Conservation (phyloP, 768 basidiomycete species). For the Leccinum disarticulatum region DNA sequence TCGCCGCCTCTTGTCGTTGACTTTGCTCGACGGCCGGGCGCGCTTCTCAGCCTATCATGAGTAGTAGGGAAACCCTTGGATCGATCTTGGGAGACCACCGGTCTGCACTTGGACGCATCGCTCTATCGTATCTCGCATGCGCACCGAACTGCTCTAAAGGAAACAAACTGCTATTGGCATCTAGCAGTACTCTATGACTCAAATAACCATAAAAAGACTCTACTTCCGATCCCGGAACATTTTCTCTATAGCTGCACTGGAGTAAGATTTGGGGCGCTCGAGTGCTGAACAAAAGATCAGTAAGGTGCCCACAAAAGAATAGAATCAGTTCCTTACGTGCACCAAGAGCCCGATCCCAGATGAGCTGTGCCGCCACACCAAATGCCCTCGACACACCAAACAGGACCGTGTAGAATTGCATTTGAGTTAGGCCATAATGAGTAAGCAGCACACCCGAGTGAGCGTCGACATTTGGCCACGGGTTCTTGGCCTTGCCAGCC, state of each 20-base stretch:
- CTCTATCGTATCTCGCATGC: not conserved
- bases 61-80: constrained; percentile 48
- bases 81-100: constrained; percentile 20
- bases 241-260: constrained; percentile 73
- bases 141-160: not conserved
- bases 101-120: not conserved
- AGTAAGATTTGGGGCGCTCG: constrained; percentile 91
- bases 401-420: constrained; percentile 96
- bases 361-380: constrained; percentile 84
- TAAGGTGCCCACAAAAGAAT: not conserved
- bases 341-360: constrained; percentile 92
- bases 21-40: constrained; percentile 5
- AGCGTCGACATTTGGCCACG: constrained; percentile 97
- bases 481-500: constrained; percentile 93
- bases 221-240: constrained; percentile 57
- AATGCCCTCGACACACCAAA: constrained; percentile 97
- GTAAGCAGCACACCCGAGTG: constrained; percentile 90
- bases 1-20: too few species aligned
- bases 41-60: constrained; percentile 24
- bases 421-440: constrained; percentile 83
- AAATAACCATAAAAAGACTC: not conserved
- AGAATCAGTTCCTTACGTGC: constrained; percentile 61
- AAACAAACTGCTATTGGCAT: not conserved
- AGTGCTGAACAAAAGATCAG: constrained; percentile 48
- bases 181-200: not conserved